phyloP scores from a whole-genome alignment of 1,139 yeast genomes.

The Sugiyamaella pinicola region DNA sequence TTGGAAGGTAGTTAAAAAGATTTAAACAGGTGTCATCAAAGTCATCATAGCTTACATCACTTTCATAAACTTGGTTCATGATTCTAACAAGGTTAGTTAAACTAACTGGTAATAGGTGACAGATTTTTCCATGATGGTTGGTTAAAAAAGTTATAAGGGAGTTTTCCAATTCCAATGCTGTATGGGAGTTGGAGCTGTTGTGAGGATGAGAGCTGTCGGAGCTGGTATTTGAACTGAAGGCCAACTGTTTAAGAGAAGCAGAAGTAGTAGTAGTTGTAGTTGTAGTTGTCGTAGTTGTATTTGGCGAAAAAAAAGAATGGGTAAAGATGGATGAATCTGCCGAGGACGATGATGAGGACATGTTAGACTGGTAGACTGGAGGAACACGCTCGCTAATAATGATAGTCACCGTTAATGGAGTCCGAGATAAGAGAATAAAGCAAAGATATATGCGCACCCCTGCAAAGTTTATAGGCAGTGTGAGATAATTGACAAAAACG shows the following conservation, averaged over 20 bases:
- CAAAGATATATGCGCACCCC: too few species aligned
- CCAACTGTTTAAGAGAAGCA: too few species aligned
- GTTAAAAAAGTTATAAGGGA: slow-evolving; percentile 18
- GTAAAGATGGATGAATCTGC: slow-evolving; percentile 3
- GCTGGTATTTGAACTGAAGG: not conserved
- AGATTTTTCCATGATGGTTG: slow-evolving; percentile 5
- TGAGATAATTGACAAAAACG: too few species aligned
- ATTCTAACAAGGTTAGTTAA: slow-evolving; percentile 1
- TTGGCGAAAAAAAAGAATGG: not conserved
- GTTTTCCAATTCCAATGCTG: slow-evolving; percentile 12
- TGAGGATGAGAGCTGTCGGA: not conserved
- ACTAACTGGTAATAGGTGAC: slow-evolving; percentile 18
- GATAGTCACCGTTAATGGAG: not conserved
- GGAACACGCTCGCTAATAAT: not conserved
- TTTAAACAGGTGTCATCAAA: slow-evolving; percentile 7
- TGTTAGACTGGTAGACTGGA: not conserved
- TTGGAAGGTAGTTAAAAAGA: slow-evolving; percentile 13
- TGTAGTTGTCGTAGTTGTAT: not conserved
- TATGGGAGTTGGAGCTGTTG: not conserved
- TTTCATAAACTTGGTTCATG: slow-evolving; percentile 1
- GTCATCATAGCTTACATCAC: not conserved
- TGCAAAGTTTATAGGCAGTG: too few species aligned
- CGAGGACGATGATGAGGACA: slow-evolving; percentile 15
- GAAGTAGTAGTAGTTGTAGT: not conserved
- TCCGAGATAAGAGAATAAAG: not conserved